Percentiles rank a stretch among this genome's conserved stretches.
Evolutionary conservation across 169 alveolate genomes (phyloP).

Genomic region (Amoebophrya sp.): DNA sequence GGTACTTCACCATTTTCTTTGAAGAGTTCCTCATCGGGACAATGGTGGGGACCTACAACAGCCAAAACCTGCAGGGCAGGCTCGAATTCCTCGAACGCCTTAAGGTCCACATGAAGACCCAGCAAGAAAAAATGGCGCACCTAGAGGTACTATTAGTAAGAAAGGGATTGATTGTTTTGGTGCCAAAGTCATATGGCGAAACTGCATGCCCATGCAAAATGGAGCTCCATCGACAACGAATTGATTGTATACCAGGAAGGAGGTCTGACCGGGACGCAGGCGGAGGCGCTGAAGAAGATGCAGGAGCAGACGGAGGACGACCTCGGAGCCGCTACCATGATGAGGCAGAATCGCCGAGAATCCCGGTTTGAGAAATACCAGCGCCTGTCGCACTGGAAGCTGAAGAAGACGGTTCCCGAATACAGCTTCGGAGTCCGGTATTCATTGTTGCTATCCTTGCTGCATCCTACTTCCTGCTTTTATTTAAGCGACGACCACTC

Average conservation of each 20-base stretch:
- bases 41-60: not conserved
- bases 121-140: not conserved
- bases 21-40: not conserved
- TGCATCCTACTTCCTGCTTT: too few species aligned
- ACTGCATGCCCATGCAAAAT: not conserved
- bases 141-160: not conserved
- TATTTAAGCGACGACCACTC: too few species aligned
- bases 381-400: not conserved
- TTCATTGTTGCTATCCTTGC: too few species aligned
- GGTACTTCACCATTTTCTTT: not conserved
- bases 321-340: not conserved
- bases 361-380: not conserved
- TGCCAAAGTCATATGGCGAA: not conserved
- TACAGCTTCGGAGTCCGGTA: not conserved
- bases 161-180: not conserved
- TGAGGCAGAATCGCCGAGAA: not conserved
- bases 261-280: not conserved
- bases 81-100: not conserved
- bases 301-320: not conserved
- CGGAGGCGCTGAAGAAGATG: not conserved
- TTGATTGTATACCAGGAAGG: not conserved
- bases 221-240: not conserved
- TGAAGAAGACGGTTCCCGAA: not conserved
- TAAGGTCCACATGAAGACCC: not conserved
- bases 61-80: not conserved